phyloP scores from a whole-genome alignment of 129 eudicot species.

The Flaveria sonorensis region DNA sequence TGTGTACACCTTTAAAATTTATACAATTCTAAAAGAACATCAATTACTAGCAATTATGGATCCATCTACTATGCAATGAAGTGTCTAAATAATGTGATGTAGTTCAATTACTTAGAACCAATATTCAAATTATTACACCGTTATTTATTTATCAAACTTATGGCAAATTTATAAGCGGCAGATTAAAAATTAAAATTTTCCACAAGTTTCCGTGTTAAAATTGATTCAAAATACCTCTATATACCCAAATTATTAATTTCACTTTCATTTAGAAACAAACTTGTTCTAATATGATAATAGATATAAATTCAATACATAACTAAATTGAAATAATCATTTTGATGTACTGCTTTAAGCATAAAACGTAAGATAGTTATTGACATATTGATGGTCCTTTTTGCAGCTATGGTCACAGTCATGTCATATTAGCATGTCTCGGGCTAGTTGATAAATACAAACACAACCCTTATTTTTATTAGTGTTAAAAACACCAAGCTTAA shows the following conservation, averaged over 20 bases:
- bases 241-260: neutral
- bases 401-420: too few species aligned
- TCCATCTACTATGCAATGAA: constrained; percentile 1
- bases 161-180: neutral
- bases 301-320: too few species aligned
- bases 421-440: too few species aligned
- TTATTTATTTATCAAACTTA: neutral
- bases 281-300: too few species aligned
- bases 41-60: constrained; percentile 7
- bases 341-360: too few species aligned
- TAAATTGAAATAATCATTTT: too few species aligned
- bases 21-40: neutral
- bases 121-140: neutral
- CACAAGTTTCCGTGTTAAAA: neutral
- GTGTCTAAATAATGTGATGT: neutral
- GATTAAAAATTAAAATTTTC: neutral
- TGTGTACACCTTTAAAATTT: neutral
- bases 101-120: neutral
- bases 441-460: too few species aligned
- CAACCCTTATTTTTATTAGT: too few species aligned
- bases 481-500: too few species aligned
- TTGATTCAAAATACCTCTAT: neutral
- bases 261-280: neutral
- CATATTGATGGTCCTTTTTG: too few species aligned
- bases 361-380: too few species aligned